phyloP scores from a whole-genome alignment of 768 basidiomycete genomes.

The Termitomyces titanicus region DNA sequence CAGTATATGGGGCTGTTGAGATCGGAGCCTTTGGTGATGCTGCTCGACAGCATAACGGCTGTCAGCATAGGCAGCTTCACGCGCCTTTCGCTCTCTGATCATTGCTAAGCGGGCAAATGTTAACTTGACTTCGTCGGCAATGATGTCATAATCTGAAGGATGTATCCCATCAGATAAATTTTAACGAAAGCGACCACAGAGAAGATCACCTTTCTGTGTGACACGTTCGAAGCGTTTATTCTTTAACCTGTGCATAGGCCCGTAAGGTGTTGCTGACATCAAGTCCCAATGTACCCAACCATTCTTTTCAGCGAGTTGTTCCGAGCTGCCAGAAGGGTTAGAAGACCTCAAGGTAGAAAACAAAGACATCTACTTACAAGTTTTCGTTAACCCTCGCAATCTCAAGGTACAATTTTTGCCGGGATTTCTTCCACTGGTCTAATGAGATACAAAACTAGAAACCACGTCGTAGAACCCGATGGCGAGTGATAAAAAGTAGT shows the following conservation, averaged over 20 bases:
- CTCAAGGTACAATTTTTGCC: background rate
- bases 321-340: conserved; percentile 26
- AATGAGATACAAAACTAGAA: conserved; percentile 13
- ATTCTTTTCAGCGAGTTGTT: conserved; percentile 26
- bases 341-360: background rate
- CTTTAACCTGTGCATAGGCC: conserved; percentile 33
- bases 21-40: conserved; percentile 44
- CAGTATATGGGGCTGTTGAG: conserved; percentile 21
- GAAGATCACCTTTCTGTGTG: conserved; percentile 28
- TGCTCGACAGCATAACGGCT: conserved; percentile 33
- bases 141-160: conserved; percentile 29
- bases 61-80: conserved; percentile 19
- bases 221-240: conserved; percentile 36
- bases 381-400: conserved; percentile 10
- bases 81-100: conserved; percentile 16
- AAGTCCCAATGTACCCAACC: conserved; percentile 45
- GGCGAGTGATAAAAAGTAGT: background rate
- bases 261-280: conserved; percentile 34
- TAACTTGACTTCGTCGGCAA: conserved; percentile 18
- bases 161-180: background rate
- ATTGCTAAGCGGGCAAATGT: conserved; percentile 22
- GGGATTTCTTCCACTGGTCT: conserved; percentile 6
- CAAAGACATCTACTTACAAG: conserved; percentile 15
- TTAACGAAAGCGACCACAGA: background rate
- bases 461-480: background rate